phyloP scores from a whole-genome alignment of 2,329 filamentous ascomycete species.

The Exophiala dermatitidis region DNA sequence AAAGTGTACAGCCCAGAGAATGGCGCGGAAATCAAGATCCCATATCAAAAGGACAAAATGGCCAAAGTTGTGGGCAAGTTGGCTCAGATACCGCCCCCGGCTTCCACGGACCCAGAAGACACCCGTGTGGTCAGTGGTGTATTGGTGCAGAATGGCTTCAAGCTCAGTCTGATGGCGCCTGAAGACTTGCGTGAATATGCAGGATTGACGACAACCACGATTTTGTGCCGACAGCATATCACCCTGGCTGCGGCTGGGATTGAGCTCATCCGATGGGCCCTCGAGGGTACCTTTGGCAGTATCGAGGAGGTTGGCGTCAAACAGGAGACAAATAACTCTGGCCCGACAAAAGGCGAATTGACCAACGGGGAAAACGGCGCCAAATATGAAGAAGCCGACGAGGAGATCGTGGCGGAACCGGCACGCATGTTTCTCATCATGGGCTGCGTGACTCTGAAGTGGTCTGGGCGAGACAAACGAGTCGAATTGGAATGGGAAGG shows the following conservation, averaged over 20 bases:
- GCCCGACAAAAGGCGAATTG: slow-evolving; percentile 26
- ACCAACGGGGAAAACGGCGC: slow-evolving; percentile 36
- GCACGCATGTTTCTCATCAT: slow-evolving; percentile 60
- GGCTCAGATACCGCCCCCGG: slow-evolving; percentile 68
- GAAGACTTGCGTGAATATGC: slow-evolving; percentile 95
- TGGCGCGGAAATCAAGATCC: slow-evolving; percentile 88
- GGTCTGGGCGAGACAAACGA: slow-evolving; percentile 63
- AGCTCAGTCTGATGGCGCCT: slow-evolving; percentile 91
- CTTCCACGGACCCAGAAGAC: slow-evolving; percentile 40
- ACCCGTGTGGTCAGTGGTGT: slow-evolving; percentile 72
- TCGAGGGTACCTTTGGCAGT: slow-evolving; percentile 87
- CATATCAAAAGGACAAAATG: slow-evolving; percentile 90
- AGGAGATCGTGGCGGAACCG: slow-evolving; percentile 37
- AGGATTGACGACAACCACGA: slow-evolving; percentile 90
- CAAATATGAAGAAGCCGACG: slow-evolving; percentile 37
- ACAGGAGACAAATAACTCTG: slow-evolving; percentile 16
- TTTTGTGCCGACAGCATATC: slow-evolving; percentile 84
- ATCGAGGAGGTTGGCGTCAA: slow-evolving; percentile 52
- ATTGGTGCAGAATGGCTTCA: slow-evolving; percentile 94
- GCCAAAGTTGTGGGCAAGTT: slow-evolving; percentile 94
- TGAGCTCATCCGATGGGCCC: slow-evolving; percentile 85
- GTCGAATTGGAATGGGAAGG: slow-evolving; percentile 95
- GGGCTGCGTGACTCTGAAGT: slow-evolving; percentile 81
- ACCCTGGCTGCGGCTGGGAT: slow-evolving; percentile 81
- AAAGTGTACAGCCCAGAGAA: slow-evolving; percentile 94